Base-by-base conservation (phyloP, 2,329 filamentous ascomycete species). In the Metarhizium album region DNA sequence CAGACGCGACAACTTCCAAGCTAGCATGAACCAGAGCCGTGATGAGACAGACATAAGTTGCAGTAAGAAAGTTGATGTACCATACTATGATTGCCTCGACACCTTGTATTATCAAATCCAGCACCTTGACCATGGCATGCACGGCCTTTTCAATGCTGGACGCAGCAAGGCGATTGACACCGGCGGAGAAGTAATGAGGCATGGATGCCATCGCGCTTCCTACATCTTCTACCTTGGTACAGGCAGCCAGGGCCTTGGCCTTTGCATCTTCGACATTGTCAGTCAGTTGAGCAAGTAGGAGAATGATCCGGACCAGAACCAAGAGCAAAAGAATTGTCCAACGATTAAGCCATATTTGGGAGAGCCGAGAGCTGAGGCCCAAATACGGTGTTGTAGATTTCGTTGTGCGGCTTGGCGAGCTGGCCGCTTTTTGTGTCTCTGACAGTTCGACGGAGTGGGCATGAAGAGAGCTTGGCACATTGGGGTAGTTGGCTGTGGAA, bases 141-240 rank as follows among this genome's bases (percentile, higher is more conserved):
- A 97, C 82, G 8, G 89, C 82, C 59, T 84, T 83, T 59, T 90
- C 87, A 58, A 97, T 84, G 51, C 87, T 84, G 46, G 77, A 77
- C 31, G 89, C 87, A 7, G 88, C 86, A 58, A 97, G 72, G 53
- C 88, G 80, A 69, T 98, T 98, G 64, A 96, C 84, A 50, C 93
- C 93, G 48, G 79, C 74, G 2, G 90, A 87, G 64, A 97, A 83
- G 70, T 95, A 97, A 68, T 96, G 86, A 52, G 93, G 93, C 90
- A 97, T 95, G 37, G 93, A 97, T 38, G 91, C 93, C 88, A 98
- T 91, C 54, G 89, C 80, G 65, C 90, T 96, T 55, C 91, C 93
- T 59, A 95, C 81, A 58, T 88, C 88, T 71, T 98, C 91, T 46
- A 97, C 91, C 65, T 87, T 86, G 52, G 84, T 89, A 68, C 93